Evolutionary conservation across 1,139 yeast species (phyloP).

Genomic region (Diutina ranongensis): DNA sequence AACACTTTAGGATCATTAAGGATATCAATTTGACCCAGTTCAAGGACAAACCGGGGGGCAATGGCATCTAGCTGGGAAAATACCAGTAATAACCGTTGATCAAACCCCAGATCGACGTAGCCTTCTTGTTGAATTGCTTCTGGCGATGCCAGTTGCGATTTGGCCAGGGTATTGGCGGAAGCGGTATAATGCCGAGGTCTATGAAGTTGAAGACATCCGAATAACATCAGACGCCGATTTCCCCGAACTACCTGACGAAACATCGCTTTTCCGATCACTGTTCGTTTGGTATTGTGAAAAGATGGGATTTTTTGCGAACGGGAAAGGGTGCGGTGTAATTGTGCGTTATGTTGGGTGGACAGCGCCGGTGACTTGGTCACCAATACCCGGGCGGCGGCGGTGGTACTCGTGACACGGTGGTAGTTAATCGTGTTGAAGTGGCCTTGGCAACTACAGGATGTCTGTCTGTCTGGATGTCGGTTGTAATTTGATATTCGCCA

Average conservation of each 20-base stretch:
- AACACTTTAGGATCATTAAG: conserved; percentile 59
- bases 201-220: background rate
- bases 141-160: no score
- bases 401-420: no score
- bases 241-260: background rate
- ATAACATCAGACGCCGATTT: conserved; percentile 3
- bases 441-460: no score
- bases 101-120: conserved; percentile 1
- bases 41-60: conserved; percentile 61
- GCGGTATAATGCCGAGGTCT: background rate
- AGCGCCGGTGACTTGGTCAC: no score
- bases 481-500: background rate
- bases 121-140: background rate
- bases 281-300: background rate
- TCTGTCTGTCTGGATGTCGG: no score
- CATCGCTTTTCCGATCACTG: no score
- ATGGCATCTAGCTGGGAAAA: conserved; percentile 48
- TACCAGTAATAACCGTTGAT: conserved; percentile 12
- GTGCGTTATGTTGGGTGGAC: no score
- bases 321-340: no score
- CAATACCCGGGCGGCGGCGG: no score
- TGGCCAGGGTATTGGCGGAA: no score
- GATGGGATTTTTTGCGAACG: no score
- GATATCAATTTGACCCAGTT: conserved; percentile 50
- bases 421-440: no score